Evolutionary conservation across 805 yeast species (phyloP), one percentile per base, ranked within the genome.

Genomic region (Candida parachauliodes): DNA sequence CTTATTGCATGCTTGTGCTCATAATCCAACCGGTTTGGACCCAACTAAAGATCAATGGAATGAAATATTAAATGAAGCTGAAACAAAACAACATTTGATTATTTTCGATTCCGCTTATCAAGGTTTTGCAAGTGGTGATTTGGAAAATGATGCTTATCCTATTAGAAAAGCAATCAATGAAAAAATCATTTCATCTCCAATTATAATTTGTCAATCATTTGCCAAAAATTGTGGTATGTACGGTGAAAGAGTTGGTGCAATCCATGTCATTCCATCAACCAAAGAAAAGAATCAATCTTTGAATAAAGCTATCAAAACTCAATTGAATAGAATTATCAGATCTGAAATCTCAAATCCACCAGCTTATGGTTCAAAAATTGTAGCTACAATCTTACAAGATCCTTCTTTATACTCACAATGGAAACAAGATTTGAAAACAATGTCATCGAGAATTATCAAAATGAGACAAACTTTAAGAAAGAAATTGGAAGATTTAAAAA

Each of bases 201-300:
- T 58, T 38, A 54, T 87, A 22, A 75, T 91, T 41, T 88, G 96
- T 65, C 98, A 91, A 72, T 88, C 96, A 8, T 91, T 91, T 63
- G 96, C 98, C 40, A 91, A 91, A 64, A 91, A 93, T 66, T 85
- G 85, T 55, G 98, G 98, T 48, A 82, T 91, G 79, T 91, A 91
- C 58, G 98, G 98, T 61, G 98, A 91, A 72, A 83, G 98, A 70
- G 88, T 83, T 23, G 98, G 98, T 45, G 94, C 93, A 18, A 76
- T 91, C 60, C 96, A 89, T 56, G 59, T 89, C 17, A 76, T 87
- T 8, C 58, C 81, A 18, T 75, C 79, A 24, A 62, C 62, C 28
- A 31, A 36, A 2, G 37, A 32, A 19, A 3, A 15, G 3, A 58
- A 64, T 41, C 51, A 61, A 1, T 54, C 57, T 3, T 70, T 78